Evolutionary conservation across 2,329 filamentous ascomycete species (phyloP).

Genomic region (Colletotrichum camelliae): DNA sequence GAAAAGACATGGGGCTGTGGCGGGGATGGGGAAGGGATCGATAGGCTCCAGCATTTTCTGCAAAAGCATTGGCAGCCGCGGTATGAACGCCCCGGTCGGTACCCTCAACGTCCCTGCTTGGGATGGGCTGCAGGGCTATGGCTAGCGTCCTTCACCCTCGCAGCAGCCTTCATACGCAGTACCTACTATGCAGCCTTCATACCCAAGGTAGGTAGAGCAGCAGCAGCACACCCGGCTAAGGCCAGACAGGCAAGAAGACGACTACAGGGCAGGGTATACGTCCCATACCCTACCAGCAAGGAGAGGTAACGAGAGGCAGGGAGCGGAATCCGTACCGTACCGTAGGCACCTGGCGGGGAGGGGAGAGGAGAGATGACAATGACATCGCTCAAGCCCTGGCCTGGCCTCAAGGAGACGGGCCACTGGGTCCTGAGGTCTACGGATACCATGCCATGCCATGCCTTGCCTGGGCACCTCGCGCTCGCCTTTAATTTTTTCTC

Average conservation of each 20-base stretch:
- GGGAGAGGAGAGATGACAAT: background rate
- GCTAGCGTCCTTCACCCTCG: background rate
- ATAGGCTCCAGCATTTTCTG: slow-evolving; percentile 29
- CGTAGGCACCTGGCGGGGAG: background rate
- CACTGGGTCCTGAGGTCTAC: background rate
- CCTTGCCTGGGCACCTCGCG: background rate
- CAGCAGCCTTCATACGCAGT: background rate
- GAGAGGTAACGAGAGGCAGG: background rate
- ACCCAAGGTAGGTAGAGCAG: too few relatives aligned
- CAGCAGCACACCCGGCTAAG: background rate
- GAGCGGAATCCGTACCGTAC: background rate
- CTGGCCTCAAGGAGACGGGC: background rate
- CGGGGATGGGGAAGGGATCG: slow-evolving; percentile 33
- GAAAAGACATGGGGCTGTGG: slow-evolving; percentile 28
- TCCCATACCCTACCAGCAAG: background rate
- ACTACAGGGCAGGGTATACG: background rate
- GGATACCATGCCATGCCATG: too few relatives aligned
- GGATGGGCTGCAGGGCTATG: slow-evolving; percentile 13
- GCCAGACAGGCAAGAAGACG: background rate
- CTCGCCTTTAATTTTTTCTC: background rate
- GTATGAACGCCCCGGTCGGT: slow-evolving; percentile 5
- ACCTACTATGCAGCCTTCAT: too few relatives aligned
- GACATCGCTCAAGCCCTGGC: slow-evolving; percentile 14
- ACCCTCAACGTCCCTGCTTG: slow-evolving; percentile 19
- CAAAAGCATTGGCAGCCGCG: slow-evolving; percentile 19